A percentile compares a stretch with the other conserved stretches of the same genome.
These are phyloP conservation scores for Paragyromitra xinjiangensis DNA, from an alignment of 495 filamentous ascomycete species.

Conservation along the genomic window DNA sequence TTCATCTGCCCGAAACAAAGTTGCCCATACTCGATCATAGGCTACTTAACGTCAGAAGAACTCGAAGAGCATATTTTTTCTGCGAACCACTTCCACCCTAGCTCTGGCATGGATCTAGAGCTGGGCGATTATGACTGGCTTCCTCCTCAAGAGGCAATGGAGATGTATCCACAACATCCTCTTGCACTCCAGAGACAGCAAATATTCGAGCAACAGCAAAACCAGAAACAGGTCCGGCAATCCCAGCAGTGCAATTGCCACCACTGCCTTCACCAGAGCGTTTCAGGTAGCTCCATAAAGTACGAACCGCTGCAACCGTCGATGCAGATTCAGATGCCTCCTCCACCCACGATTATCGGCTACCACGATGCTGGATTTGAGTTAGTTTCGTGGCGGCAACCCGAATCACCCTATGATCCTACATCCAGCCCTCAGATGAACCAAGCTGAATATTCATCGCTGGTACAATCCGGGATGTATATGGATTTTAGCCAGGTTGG, in stretches of 20 bases:
- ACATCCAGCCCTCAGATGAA: conserved; percentile 21
- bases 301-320: conserved; percentile 27
- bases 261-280: conserved; percentile 34
- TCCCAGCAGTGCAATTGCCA: conserved; percentile 41
- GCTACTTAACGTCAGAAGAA: conserved; percentile 37
- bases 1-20: conserved; percentile 38
- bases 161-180: conserved; percentile 35
- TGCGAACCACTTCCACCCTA: conserved; percentile 23
- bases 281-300: conserved; percentile 14
- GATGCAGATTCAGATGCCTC: conserved; percentile 52
- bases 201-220: conserved; percentile 22
- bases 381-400: conserved; percentile 36
- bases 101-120: conserved; percentile 9
- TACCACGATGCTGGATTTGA: conserved; percentile 49
- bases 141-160: conserved; percentile 27
- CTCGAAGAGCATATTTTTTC: conserved; percentile 38
- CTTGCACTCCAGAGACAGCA: conserved; percentile 24
- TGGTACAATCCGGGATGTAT: conserved; percentile 45
- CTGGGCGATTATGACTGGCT: conserved; percentile 14
- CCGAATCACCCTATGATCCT: background rate
- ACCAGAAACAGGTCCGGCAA: conserved; percentile 24
- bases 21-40: conserved; percentile 43
- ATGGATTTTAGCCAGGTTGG: conserved; percentile 41
- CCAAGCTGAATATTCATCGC: conserved; percentile 37
- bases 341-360: conserved; percentile 45